These are phyloP conservation scores for Dinochytrium kinnereticum DNA, from an alignment of 371 early-diverging fungal species.

Conservation along the genomic window DNA sequence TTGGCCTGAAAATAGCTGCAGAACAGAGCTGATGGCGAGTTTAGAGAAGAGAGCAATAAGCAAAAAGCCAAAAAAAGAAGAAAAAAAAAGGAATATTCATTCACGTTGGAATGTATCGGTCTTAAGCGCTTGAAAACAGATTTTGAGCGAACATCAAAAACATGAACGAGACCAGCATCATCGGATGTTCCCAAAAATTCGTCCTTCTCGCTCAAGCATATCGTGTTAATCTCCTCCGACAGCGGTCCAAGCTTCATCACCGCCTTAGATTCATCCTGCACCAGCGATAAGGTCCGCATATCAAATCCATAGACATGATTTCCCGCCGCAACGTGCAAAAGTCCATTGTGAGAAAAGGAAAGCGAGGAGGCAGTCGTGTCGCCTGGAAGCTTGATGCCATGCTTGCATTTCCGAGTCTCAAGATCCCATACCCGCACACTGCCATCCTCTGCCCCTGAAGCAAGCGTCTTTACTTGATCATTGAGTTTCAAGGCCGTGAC, in stretches of 20 bases:
- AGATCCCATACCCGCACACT: conserved; percentile 29
- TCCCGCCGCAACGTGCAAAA: conserved; percentile 4
- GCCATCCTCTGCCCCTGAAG: conserved; percentile 30
- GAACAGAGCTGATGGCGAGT: conserved; percentile 3
- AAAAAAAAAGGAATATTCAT: no score
- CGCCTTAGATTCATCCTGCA: neutral
- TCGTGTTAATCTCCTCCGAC: conserved; percentile 32
- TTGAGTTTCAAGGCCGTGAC: conserved; percentile 11
- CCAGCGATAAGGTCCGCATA: conserved; percentile 3
- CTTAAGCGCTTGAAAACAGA: conserved; percentile 29
- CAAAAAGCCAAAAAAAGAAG: no score
- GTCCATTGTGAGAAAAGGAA: neutral
- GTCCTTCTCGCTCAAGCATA: conserved; percentile 26
- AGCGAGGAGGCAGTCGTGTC: neutral
- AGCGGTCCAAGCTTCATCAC: neutral
- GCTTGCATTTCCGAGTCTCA: conserved; percentile 2
- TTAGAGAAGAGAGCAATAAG: neutral
- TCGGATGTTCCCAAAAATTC: conserved; percentile 30
- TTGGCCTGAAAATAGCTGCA: conserved; percentile 29
- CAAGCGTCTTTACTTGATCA: neutral
- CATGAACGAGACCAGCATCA: conserved; percentile 30
- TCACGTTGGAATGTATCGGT: conserved; percentile 24
- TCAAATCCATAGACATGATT: conserved; percentile 23
- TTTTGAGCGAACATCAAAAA: conserved; percentile 27
- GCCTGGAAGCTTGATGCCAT: neutral